These are phyloP conservation scores for Lachancea quebecensis DNA, from an alignment of 805 yeast genomes.

Conservation along the genomic window DNA sequence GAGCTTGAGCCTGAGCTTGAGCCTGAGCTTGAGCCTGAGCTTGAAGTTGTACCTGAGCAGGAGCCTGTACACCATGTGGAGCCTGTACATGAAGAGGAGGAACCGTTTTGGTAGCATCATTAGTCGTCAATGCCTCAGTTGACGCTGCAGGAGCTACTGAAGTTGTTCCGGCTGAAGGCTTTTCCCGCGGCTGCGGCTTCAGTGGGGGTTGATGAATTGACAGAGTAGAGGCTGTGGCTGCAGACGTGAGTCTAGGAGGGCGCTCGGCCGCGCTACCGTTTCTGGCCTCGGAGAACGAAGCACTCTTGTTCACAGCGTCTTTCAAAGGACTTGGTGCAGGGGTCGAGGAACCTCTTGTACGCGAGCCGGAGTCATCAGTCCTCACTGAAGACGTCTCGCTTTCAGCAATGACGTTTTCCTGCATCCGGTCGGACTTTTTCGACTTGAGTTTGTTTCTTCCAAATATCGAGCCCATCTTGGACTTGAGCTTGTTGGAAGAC, in stretches of 20 bases:
- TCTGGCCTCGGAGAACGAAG: no score
- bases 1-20: conserved; percentile 25
- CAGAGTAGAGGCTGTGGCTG: conserved; percentile 10
- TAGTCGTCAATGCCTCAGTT: background rate
- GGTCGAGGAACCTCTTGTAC: background rate
- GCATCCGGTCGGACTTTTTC: conserved; percentile 13
- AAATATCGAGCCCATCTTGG: conserved; percentile 70
- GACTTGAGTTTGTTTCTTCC: conserved; percentile 50
- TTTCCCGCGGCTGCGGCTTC: conserved; percentile 29
- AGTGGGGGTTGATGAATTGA: conserved; percentile 33
- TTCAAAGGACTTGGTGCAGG: background rate
- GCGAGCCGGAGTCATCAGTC: conserved; percentile 1
- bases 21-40: conserved; percentile 52
- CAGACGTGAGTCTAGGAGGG: conserved; percentile 3
- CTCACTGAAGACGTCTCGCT: conserved; percentile 4
- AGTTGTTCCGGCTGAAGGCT: conserved; percentile 3
- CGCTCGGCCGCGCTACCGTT: no score
- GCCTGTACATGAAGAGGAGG: conserved; percentile 32
- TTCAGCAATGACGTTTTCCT: conserved; percentile 2
- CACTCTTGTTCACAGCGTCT: background rate
- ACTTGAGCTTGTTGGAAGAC: conserved; percentile 42
- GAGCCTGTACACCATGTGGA: conserved; percentile 33
- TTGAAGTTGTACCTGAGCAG: conserved; percentile 44
- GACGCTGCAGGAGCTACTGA: background rate
- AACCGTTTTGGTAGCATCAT: conserved; percentile 10